Base-by-base conservation (phyloP, 108 stramenopile genomes). In the Cylindrotheca closterium region DNA sequence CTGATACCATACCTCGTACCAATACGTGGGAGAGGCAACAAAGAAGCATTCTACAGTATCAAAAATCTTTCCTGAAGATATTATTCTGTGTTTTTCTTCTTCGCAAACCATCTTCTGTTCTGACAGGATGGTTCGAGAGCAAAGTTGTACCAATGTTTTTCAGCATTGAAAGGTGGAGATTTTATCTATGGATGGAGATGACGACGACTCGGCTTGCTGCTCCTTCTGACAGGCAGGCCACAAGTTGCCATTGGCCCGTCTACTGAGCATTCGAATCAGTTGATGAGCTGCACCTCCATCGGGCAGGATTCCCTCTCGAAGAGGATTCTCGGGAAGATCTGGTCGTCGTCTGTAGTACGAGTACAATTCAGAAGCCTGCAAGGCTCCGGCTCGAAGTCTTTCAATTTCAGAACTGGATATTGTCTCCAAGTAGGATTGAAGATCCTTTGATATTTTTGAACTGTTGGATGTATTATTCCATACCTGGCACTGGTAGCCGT, bases 261-360 rank as follows among this genome's bases (percentile, higher is more conserved):
- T 51, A 23, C 26, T 73, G 60, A 79, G 47, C 19, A 54, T 64
- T 47, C 31, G 29, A 4, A 77, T 65, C 34, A 77, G 28, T 28
- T 5, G 24, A 27, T 71, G 65, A 7, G 76, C 70, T 0, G 76
- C 76, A 10, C 76, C 76, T 7, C 76, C 76, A 32, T 63, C 63
- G 18, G 76, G 76, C 2, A 77, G 61, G 27, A 72, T 51, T 15
- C 65, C 46, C 23, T 58, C 70, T 31, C 47, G 47, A 18, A 77
- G 58, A 1, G 76, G 76, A 53, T 77, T 71, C 5, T 51, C 49
- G 22, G 67, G 67, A 32, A 68, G 33, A 48, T 58, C 67, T 5
- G 67, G 57, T 25, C 67, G 56, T 18, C 7, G n/a, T 26, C 47
- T 18, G 47, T 78, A 78, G 47, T 71, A 78, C 1, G 68, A 27